These are phyloP conservation scores for Herpetomonas tarakana DNA, from an alignment of 208 protist species.

Conservation along the genomic window DNA sequence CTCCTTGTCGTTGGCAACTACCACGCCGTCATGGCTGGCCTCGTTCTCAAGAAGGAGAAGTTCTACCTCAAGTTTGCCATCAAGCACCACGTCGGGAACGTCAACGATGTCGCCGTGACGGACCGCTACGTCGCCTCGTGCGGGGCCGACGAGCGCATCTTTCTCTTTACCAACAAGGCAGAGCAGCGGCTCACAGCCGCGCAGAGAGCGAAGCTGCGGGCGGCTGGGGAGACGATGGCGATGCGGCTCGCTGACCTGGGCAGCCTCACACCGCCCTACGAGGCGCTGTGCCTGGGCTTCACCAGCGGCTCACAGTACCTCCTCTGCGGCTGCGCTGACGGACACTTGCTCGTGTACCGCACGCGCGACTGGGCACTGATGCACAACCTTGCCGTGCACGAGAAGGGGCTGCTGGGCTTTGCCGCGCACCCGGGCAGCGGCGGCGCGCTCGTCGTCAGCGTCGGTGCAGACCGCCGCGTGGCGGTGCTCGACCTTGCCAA, in stretches of 20 bases:
- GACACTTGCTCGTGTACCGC: slow-evolving; percentile 60
- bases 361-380: slow-evolving; percentile 56
- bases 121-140: slow-evolving; percentile 54
- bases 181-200: slow-evolving; percentile 26
- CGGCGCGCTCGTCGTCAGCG: slow-evolving; percentile 46
- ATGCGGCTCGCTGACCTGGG: slow-evolving; percentile 65
- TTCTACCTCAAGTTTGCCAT: slow-evolving; percentile 74
- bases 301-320: slow-evolving; percentile 35
- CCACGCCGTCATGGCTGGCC: slow-evolving; percentile 70
- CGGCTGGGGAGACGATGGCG: slow-evolving; percentile 30
- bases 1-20: slow-evolving; percentile 75
- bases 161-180: slow-evolving; percentile 78
- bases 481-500: slow-evolving; percentile 60
- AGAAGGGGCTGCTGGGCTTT: slow-evolving; percentile 33
- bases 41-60: slow-evolving; percentile 38
- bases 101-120: slow-evolving; percentile 38
- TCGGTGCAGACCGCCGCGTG: slow-evolving; percentile 53
- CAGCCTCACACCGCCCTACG: slow-evolving; percentile 47
- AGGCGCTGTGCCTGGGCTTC: slow-evolving; percentile 46
- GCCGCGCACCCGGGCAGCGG: slow-evolving; percentile 53
- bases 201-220: slow-evolving; percentile 21
- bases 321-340: slow-evolving; percentile 57
- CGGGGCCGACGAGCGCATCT: slow-evolving; percentile 72
- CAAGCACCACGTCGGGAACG: slow-evolving; percentile 63
- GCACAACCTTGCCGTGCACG: slow-evolving; percentile 47